These are phyloP conservation scores for Pharnaceum exiguum DNA, from an alignment of 148 eudicot genomes.

Conservation along the genomic window DNA sequence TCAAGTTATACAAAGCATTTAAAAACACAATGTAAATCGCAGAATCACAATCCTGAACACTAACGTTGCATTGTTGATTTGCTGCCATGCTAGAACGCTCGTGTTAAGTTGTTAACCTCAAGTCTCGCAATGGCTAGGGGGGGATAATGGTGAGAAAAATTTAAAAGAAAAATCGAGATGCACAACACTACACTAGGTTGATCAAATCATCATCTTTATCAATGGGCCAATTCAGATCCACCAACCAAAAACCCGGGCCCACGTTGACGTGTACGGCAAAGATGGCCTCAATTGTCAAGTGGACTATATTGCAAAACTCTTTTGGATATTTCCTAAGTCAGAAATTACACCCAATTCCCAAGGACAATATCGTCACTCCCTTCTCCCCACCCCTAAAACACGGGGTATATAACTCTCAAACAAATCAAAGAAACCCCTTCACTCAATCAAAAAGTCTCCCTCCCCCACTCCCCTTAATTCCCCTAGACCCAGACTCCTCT, in stretches of 20 bases:
- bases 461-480: neutral
- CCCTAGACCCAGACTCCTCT: neutral
- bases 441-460: conserved; percentile 24
- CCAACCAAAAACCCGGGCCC: neutral
- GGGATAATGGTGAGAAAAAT: too few relatives aligned
- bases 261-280: conserved; percentile 18
- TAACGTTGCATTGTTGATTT: too few relatives aligned
- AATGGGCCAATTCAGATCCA: conserved; percentile 7
- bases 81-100: too few relatives aligned
- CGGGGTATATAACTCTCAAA: neutral
- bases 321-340: conserved; percentile 5
- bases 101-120: too few relatives aligned
- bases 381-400: neutral
- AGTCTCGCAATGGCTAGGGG: too few relatives aligned
- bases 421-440: neutral
- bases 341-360: neutral
- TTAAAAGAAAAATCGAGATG: too few relatives aligned
- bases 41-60: too few relatives aligned
- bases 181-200: too few relatives aligned
- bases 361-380: conserved; percentile 6
- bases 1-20: too few relatives aligned
- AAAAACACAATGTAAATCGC: too few relatives aligned
- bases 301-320: conserved; percentile 12
- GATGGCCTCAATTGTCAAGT: conserved; percentile 17
- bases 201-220: too few relatives aligned